phyloP scores from a whole-genome alignment of 805 yeast species.

The Ascoidea asiatica region DNA sequence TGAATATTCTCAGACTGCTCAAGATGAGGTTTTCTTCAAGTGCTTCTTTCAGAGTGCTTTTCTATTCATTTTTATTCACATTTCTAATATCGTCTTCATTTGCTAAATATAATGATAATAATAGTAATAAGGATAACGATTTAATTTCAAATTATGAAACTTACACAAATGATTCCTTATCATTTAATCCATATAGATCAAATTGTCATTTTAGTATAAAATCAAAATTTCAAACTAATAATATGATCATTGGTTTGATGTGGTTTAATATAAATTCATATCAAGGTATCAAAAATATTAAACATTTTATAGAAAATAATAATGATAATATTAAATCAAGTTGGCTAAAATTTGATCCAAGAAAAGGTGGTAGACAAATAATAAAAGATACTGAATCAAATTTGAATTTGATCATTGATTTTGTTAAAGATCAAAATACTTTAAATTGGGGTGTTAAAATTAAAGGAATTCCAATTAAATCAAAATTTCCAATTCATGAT shows the following conservation, averaged over 20 bases:
- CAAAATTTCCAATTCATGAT: too few relatives aligned
- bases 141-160: slow-evolving; percentile 13
- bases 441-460: slow-evolving; percentile 75
- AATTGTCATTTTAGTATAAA: slow-evolving; percentile 76
- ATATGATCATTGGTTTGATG: slow-evolving; percentile 70
- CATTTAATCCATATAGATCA: slow-evolving; percentile 93
- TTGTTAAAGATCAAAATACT: slow-evolving; percentile 58
- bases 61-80: background rate
- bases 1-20: background rate
- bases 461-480: slow-evolving; percentile 45
- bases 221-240: slow-evolving; percentile 66
- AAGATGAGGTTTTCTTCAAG: background rate
- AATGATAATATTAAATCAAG: slow-evolving; percentile 65
- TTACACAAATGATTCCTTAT: slow-evolving; percentile 34
- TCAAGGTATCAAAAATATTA: slow-evolving; percentile 36
- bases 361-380: slow-evolving; percentile 72
- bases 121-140: background rate
- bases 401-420: slow-evolving; percentile 52
- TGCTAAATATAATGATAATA: background rate
- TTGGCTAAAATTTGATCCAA: slow-evolving; percentile 82
- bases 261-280: slow-evolving; percentile 67
- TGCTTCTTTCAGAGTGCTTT: background rate
- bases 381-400: slow-evolving; percentile 56
- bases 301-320: slow-evolving; percentile 66
- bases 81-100: background rate